Conservation (phyloP, 2,329 filamentous ascomycete genomes). For the Aureobasidium pullulans region DNA sequence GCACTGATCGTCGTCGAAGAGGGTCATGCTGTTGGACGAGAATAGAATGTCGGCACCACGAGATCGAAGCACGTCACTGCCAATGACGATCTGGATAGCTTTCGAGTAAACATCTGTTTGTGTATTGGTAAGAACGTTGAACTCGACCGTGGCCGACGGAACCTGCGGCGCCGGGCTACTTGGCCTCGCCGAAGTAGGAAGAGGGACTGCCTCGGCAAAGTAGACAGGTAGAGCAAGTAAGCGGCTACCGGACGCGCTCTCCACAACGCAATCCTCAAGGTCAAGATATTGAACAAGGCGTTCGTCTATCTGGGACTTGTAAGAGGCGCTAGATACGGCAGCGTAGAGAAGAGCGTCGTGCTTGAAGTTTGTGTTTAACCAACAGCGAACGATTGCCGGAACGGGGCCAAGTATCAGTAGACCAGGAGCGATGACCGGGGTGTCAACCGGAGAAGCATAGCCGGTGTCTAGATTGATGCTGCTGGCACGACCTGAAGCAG, state of each 20-base stretch:
- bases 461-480: constrained; percentile 78
- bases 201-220: constrained; percentile 81
- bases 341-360: constrained; percentile 86
- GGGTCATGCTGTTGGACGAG: constrained; percentile 80
- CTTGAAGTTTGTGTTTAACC: constrained; percentile 84
- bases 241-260: constrained; percentile 46
- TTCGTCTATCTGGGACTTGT: constrained; percentile 73
- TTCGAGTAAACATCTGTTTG: constrained; percentile 42
- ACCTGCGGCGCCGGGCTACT: constrained; percentile 69
- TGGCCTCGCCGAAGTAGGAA: constrained; percentile 65
- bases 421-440: constrained; percentile 70
- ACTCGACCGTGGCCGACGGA: constrained; percentile 71
- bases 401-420: constrained; percentile 81
- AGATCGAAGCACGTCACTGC: constrained; percentile 76
- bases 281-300: constrained; percentile 68
- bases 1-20: constrained; percentile 79
- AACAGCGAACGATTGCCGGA: constrained; percentile 90
- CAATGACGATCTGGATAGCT: constrained; percentile 76
- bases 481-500: constrained; percentile 72
- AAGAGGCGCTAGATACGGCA: constrained; percentile 85
- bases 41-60: constrained; percentile 89
- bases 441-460: constrained; percentile 63
- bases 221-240: constrained; percentile 76
- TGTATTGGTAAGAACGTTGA: constrained; percentile 51
- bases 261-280: constrained; percentile 49